A percentile compares a stretch with the other conserved stretches of the same genome.
Evolutionary conservation across 345 rosid genomes (phyloP).

Genomic region (Lumnitzera racemosa): DNA sequence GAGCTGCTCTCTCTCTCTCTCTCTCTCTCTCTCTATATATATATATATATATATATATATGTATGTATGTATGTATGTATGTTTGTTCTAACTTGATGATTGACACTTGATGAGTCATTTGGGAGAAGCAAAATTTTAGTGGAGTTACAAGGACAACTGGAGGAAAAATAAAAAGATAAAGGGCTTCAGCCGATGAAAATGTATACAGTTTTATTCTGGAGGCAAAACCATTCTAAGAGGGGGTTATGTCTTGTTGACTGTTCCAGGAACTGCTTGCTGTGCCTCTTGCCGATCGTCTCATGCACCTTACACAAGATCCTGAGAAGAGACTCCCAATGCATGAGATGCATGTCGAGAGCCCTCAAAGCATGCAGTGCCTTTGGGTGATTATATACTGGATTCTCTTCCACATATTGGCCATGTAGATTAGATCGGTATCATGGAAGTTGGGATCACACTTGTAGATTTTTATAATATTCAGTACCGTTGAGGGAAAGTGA

Average conservation of each 20-base stretch:
- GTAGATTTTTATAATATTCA: not conserved
- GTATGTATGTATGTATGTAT: too few relatives aligned
- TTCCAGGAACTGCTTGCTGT: constrained; percentile 37
- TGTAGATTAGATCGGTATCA: constrained; percentile 5
- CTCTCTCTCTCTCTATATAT: too few relatives aligned
- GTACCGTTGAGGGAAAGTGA: too few relatives aligned
- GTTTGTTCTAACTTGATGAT: too few relatives aligned
- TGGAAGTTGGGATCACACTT: constrained; percentile 5
- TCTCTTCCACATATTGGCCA: constrained; percentile 11
- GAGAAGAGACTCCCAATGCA: constrained; percentile 19
- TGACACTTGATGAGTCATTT: too few relatives aligned
- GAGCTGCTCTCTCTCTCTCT: too few relatives aligned
- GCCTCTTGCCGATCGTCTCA: constrained; percentile 33
- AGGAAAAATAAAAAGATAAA: too few relatives aligned
- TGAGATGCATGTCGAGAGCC: constrained; percentile 25
- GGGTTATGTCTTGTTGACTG: constrained; percentile 19
- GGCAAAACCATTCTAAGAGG: constrained; percentile 3
- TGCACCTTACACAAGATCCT: constrained; percentile 14
- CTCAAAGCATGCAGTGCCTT: constrained; percentile 6
- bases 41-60: too few relatives aligned
- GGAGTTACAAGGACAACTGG: too few relatives aligned
- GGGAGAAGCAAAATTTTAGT: too few relatives aligned
- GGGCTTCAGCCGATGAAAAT: not conserved
- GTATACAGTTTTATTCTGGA: constrained; percentile 8
- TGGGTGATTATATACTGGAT: constrained; percentile 3